phyloP scores from a whole-genome alignment of 1,139 yeast species.

The Debaryomyces fabryi region DNA sequence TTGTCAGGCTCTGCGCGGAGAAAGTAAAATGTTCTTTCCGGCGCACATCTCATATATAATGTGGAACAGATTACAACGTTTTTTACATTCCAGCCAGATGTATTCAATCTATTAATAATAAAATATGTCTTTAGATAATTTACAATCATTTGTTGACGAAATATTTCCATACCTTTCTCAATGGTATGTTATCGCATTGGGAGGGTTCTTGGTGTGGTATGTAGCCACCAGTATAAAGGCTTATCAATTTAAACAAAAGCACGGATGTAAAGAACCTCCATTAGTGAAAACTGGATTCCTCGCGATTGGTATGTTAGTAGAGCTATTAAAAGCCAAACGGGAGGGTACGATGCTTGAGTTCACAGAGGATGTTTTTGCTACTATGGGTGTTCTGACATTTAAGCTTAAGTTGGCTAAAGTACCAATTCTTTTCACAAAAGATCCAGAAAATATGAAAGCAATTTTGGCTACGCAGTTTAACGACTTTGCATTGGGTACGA shows the following conservation, averaged over 20 bases:
- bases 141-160: constrained; percentile 3
- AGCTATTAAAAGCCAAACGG: constrained; percentile 22
- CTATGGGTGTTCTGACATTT: constrained; percentile 15
- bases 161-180: constrained; percentile 15
- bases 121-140: constrained; percentile 6
- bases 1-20: neutral
- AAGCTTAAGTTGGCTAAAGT: constrained; percentile 43
- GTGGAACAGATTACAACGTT: neutral
- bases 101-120: neutral
- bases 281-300: constrained; percentile 15
- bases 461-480: constrained; percentile 48
- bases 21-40: neutral
- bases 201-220: constrained; percentile 14
- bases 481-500: constrained; percentile 53
- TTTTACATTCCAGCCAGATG: neutral
- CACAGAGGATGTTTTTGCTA: constrained; percentile 18
- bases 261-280: constrained; percentile 24
- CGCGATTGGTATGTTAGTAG: constrained; percentile 20
- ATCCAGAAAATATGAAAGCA: constrained; percentile 41
- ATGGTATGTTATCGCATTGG: constrained; percentile 20
- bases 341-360: constrained; percentile 31
- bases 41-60: neutral
- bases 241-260: constrained; percentile 18
- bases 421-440: constrained; percentile 23
- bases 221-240: constrained; percentile 14